Percentiles rank a stretch among this genome's conserved stretches.
These are phyloP conservation scores for Paratrimastix pyriformis DNA, from an alignment of 78 protist species.

Conservation along the genomic window DNA sequence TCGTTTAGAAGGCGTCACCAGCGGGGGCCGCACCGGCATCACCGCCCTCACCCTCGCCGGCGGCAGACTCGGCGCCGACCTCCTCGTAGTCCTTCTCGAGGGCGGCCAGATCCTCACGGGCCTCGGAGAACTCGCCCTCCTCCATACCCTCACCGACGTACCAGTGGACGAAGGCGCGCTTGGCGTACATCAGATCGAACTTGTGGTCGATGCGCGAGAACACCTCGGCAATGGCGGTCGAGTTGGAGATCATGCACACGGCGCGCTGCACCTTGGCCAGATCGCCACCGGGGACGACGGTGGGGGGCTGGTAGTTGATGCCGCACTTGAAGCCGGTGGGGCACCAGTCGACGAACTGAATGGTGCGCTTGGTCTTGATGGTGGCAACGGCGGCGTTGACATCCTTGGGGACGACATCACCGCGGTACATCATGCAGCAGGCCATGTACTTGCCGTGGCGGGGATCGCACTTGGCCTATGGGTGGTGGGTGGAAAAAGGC, in stretches of 20 bases:
- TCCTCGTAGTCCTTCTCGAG: slow-evolving; percentile 85
- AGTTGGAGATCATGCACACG: slow-evolving; percentile 64
- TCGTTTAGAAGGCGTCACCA: too few species aligned
- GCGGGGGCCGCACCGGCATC: too few species aligned
- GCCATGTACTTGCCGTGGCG: slow-evolving; percentile 94
- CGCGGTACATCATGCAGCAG: slow-evolving; percentile 39
- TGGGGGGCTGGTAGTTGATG: slow-evolving; percentile 89
- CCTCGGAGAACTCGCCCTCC: slow-evolving; percentile 70
- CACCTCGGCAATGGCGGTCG: slow-evolving; percentile 76
- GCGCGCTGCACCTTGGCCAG: slow-evolving; percentile 31
- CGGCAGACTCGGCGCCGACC: slow-evolving; percentile 75
- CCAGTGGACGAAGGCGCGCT: slow-evolving; percentile 65
- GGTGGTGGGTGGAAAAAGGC: slow-evolving; percentile 19
- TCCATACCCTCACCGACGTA: slow-evolving; percentile 69
- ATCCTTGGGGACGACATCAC: slow-evolving; percentile 38
- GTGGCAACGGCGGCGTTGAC: slow-evolving; percentile 30
- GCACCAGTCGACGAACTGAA: slow-evolving; percentile 95
- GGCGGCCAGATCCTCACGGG: slow-evolving; percentile 84
- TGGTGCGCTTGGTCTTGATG: slow-evolving; percentile 47
- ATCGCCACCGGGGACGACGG: slow-evolving; percentile 42
- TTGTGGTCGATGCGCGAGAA: slow-evolving; percentile 51
- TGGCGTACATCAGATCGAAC: slow-evolving; percentile 89
- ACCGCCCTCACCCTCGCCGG: slow-evolving; percentile 50
- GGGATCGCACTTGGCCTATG: slow-evolving; percentile 97
- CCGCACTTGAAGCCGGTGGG: slow-evolving; percentile 97